These are phyloP conservation scores for Polyporus arcularius DNA, from an alignment of 768 basidiomycete genomes.

Conservation along the genomic window DNA sequence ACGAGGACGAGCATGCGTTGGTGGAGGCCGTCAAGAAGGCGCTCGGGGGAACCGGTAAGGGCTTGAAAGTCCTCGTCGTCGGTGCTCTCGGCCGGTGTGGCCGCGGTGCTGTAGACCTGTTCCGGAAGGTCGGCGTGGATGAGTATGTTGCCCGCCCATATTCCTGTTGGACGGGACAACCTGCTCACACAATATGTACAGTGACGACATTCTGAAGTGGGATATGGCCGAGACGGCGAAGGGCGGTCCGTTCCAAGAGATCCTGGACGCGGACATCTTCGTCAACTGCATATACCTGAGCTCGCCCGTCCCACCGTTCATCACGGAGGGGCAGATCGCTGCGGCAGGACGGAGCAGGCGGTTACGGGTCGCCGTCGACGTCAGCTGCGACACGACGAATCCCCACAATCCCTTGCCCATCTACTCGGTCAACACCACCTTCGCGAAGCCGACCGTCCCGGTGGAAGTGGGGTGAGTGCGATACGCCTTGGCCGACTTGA, in stretches of 20 bases:
- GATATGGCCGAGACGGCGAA: conserved; percentile 96
- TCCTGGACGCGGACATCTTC: conserved; percentile 95
- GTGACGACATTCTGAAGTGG: conserved; percentile 96
- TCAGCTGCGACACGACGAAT: conserved; percentile 99
- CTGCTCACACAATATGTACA: conserved; percentile 34
- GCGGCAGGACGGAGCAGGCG: conserved; percentile 67
- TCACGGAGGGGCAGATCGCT: conserved; percentile 69
- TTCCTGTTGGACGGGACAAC: neutral
- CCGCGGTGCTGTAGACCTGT: conserved; percentile 89
- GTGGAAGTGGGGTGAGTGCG: conserved; percentile 75
- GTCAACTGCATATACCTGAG: conserved; percentile 99
- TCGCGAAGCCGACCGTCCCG: conserved; percentile 86
- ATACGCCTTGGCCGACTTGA: neutral
- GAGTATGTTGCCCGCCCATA: conserved; percentile 62
- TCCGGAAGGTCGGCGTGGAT: conserved; percentile 90
- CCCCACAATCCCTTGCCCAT: conserved; percentile 98
- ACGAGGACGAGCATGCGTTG: conserved; percentile 83
- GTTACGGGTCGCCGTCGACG: conserved; percentile 88
- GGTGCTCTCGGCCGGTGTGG: conserved; percentile 96
- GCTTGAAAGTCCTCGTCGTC: conserved; percentile 87
- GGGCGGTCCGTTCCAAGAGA: conserved; percentile 94
- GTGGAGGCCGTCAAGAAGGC: conserved; percentile 66
- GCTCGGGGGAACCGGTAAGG: conserved; percentile 68
- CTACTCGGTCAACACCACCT: conserved; percentile 92
- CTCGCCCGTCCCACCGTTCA: conserved; percentile 81